These are phyloP conservation scores for Microbotryum scabiosae DNA, from an alignment of 1,284 basidiomycete species.

Conservation along the genomic window DNA sequence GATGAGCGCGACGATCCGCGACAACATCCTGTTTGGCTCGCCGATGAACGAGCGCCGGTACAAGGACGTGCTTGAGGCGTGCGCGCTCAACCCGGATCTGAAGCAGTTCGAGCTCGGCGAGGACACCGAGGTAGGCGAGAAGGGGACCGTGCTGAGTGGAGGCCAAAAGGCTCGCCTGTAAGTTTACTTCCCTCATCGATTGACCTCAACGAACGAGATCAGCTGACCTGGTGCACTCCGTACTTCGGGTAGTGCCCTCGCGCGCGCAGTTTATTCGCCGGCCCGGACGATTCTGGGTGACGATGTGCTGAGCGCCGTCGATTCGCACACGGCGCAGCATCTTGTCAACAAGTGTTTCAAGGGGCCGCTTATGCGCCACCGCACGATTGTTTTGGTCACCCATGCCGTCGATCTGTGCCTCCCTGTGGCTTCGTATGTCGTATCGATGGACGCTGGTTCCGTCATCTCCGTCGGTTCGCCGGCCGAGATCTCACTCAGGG, in stretches of 20 bases:
- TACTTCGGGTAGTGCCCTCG: too few relatives aligned
- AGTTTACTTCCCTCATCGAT: conserved; percentile 41
- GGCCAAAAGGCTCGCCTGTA: conserved; percentile 54
- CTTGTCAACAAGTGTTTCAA: conserved; percentile 41
- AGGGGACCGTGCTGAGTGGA: conserved; percentile 59
- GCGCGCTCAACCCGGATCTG: conserved; percentile 66
- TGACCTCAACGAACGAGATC: conserved; percentile 47
- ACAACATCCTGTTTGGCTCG: conserved; percentile 73
- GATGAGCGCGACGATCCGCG: conserved; percentile 61
- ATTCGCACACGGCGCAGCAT: conserved; percentile 39
- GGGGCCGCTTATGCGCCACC: conserved; percentile 53
- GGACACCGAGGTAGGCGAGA: conserved; percentile 60
- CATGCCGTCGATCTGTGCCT: conserved; percentile 62
- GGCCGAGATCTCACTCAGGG: conserved; percentile 6
- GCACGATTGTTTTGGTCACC: conserved; percentile 74
- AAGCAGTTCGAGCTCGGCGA: conserved; percentile 71
- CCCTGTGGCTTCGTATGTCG: conserved; percentile 43
- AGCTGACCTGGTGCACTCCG: too few relatives aligned
- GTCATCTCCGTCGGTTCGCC: conserved; percentile 38
- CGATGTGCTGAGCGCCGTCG: conserved; percentile 44
- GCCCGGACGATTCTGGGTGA: conserved; percentile 42
- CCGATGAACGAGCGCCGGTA: conserved; percentile 59
- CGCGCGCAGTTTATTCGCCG: conserved; percentile 42
- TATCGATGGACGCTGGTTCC: conserved; percentile 39
- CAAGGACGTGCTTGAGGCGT: conserved; percentile 63